Base-by-base conservation (phyloP, 2,329 filamentous ascomycete species). In the Fusarium sarcochroum region DNA sequence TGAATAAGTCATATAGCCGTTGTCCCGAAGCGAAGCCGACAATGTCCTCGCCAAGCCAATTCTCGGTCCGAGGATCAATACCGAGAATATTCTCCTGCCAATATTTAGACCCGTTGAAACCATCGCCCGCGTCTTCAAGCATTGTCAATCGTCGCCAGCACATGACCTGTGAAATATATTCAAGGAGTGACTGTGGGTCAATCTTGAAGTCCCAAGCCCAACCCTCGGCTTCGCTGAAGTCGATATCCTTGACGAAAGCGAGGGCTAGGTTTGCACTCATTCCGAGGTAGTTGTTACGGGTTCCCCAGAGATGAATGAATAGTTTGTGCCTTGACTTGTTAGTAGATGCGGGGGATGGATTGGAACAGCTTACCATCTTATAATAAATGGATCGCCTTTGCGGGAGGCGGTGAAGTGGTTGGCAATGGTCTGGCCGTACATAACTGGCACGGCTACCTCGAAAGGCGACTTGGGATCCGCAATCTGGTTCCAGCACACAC, bases 381-480 rank as follows among this genome's bases (percentile, higher is more conserved):
- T 76, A 51, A 82, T 81, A 51, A 83, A 82, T 0, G 74, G 73
- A 45, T 82, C 77, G 5, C 76, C 77, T 35, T 81, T 81, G 14
- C 79, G 73, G 15, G 76, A 73, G 1, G 78, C 78, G 11, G 81
- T 67, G 48, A 83, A 81, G 50, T 80, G 76, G 21, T 66, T 66
- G 32, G 55, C 55, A 13, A 66, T 66, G 15, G 46, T 57, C 20
- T 74, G 71, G 5, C 53, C 72, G 35, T 74, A 76, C 55, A 74
- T 69, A 25, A 72, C 48, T 2, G 76, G 67, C 8, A 69, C 68
- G 4, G 75, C 70, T 10, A 81, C 72, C 25, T 75, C 73, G 47
- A 73, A 78, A 0, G 79, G 78, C 6, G 70, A 73, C 1, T 53
- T 40, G 3, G 77, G 71, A 59, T 82, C 79, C 30, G 71, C 69